phyloP scores from a whole-genome alignment of 495 filamentous ascomycete species.

The Parathielavia appendiculata region DNA sequence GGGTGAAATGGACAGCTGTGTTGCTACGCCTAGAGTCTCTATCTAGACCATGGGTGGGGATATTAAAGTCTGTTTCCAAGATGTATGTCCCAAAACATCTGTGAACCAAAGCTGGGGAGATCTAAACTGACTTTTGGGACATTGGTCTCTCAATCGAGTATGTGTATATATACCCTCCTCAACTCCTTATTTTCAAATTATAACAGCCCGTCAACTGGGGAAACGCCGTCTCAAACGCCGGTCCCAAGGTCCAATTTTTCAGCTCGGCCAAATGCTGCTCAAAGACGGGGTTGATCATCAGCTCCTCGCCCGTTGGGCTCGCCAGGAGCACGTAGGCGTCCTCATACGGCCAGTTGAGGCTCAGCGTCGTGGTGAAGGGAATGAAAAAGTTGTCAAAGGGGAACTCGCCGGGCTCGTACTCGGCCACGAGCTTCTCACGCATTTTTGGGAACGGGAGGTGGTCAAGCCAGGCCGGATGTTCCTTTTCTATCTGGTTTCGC shows the following conservation, averaged over 20 bases:
- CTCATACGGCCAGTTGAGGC: slow-evolving; percentile 75
- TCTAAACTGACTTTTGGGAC: too few relatives aligned
- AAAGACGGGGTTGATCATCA: slow-evolving; percentile 74
- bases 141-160: not conserved
- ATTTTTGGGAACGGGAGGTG: slow-evolving; percentile 69
- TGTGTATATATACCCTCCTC: slow-evolving; percentile 2
- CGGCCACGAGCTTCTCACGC: slow-evolving; percentile 55
- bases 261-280: slow-evolving; percentile 64
- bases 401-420: slow-evolving; percentile 40
- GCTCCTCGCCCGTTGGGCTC: slow-evolving; percentile 51
- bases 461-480: slow-evolving; percentile 75
- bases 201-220: slow-evolving; percentile 55
- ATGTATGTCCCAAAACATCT: not conserved
- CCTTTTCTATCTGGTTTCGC: slow-evolving; percentile 52
- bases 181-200: slow-evolving; percentile 25
- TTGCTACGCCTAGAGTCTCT: not conserved
- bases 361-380: slow-evolving; percentile 66
- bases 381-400: slow-evolving; percentile 76
- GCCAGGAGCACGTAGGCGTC: slow-evolving; percentile 54
- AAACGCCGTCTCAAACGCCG: slow-evolving; percentile 58
- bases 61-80: not conserved
- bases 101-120: not conserved
- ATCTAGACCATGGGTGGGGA: not conserved
- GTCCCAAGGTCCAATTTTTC: slow-evolving; percentile 73
- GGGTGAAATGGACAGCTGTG: not conserved